phyloP scores from a whole-genome alignment of 129 eudicot species.

The Tagetes erecta region DNA sequence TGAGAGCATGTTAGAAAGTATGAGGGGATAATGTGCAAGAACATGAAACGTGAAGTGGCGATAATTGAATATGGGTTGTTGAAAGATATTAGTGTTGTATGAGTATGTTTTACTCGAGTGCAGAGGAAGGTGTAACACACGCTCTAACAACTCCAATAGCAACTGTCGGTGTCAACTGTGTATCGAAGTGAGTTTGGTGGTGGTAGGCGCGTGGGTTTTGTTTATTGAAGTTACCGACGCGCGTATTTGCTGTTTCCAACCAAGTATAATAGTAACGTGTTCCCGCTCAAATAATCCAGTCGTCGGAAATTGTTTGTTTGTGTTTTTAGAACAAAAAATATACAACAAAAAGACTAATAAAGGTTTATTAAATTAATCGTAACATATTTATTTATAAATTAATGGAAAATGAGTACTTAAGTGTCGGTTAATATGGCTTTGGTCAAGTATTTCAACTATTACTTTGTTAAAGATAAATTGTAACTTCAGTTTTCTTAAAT shows the following conservation, averaged over 20 bases:
- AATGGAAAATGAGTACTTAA: not conserved
- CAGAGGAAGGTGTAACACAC: constrained; percentile 30
- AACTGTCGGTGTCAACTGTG: constrained; percentile 15
- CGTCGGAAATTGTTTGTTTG: not conserved
- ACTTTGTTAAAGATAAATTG: not conserved
- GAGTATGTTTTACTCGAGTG: constrained; percentile 24
- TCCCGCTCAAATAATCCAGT: constrained; percentile 31
- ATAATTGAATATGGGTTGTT: constrained; percentile 12
- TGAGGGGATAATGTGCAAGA: constrained; percentile 13
- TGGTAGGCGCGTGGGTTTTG: constrained; percentile 21
- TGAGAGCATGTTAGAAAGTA: constrained; percentile 3
- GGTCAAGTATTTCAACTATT: not conserved
- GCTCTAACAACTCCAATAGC: constrained; percentile 17
- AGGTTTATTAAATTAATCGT: too few relatives aligned
- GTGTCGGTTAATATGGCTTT: not conserved
- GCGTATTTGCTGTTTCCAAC: constrained; percentile 25
- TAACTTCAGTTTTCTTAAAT: too few relatives aligned
- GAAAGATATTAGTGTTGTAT: constrained; percentile 15
- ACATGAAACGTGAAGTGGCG: constrained; percentile 18
- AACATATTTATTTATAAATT: too few relatives aligned
- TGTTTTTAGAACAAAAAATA: too few relatives aligned
- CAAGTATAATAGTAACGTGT: not conserved
- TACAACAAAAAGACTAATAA: too few relatives aligned
- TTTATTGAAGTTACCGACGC: not conserved
- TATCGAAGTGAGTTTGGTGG: constrained; percentile 1